These are phyloP conservation scores for Hyaloperonospora arabidopsidis DNA, from an alignment of 352 stramenopile species.

Conservation along the genomic window DNA sequence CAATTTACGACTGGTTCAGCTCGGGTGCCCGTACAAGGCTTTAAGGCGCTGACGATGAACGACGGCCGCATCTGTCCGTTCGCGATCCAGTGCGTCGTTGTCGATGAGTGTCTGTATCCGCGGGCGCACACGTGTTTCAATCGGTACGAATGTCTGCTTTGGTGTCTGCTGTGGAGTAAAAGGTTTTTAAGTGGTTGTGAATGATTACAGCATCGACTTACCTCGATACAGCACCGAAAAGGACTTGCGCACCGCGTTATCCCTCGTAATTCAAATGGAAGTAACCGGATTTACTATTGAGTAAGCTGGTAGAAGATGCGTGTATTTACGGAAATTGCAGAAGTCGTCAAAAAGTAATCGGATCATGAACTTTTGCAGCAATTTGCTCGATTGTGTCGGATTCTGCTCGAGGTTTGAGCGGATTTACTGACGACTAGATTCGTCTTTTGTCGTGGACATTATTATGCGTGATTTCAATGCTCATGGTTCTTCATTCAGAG, in stretches of 20 bases:
- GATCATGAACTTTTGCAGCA: slow-evolving; percentile 17
- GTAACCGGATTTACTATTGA: slow-evolving; percentile 83
- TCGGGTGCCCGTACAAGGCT: slow-evolving; percentile 87
- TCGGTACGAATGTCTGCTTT: slow-evolving; percentile 33
- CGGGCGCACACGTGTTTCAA: slow-evolving; percentile 85
- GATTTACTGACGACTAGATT: too few relatives aligned
- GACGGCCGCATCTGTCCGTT: slow-evolving; percentile 83
- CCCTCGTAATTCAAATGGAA: slow-evolving; percentile 83
- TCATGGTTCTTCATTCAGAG: too few relatives aligned
- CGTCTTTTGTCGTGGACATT: too few relatives aligned
- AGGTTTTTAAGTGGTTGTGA: slow-evolving; percentile 4
- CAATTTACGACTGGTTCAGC: slow-evolving; percentile 97
- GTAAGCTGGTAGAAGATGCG: slow-evolving; percentile 31
- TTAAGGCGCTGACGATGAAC: slow-evolving; percentile 85
- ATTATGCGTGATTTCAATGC: too few relatives aligned
- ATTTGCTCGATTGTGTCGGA: slow-evolving; percentile 5
- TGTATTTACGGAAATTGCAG: slow-evolving; percentile 26
- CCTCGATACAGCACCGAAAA: slow-evolving; percentile 69
- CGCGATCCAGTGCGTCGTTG: slow-evolving; percentile 77
- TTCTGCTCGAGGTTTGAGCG: neutral
- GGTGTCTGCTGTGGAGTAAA: slow-evolving; percentile 1
- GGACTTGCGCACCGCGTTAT: slow-evolving; percentile 68
- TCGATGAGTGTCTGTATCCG: slow-evolving; percentile 75
- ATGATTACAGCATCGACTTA: slow-evolving; percentile 54
- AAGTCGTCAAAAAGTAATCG: slow-evolving; percentile 19